Conservation (phyloP, 2,329 filamentous ascomycete species). For the Calonectria honghensis region DNA sequence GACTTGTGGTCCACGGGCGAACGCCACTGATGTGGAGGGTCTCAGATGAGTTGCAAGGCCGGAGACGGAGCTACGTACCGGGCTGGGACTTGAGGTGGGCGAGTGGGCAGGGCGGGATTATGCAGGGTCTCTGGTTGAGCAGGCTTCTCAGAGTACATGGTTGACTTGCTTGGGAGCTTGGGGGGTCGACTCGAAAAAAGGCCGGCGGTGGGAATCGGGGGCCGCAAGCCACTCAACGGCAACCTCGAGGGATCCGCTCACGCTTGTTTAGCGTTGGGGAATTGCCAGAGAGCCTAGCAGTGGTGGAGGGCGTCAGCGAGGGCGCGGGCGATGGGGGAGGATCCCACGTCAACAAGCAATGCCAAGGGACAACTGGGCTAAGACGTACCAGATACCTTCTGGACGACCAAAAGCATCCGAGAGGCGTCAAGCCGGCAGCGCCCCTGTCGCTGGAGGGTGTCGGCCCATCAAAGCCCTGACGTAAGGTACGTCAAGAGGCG, state of each 20-base stretch:
- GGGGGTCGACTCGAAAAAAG: conserved; percentile 47
- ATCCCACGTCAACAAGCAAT: conserved; percentile 55
- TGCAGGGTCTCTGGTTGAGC: conserved; percentile 57
- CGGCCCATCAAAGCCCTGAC: conserved; percentile 55
- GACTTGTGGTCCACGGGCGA: conserved; percentile 49
- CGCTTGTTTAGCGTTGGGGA: conserved; percentile 55
- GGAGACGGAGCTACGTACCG: conserved; percentile 46
- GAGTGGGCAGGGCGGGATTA: conserved; percentile 54
- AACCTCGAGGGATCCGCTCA: conserved; percentile 55
- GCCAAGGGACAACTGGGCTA: conserved; percentile 45
- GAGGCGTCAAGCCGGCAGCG: conserved; percentile 53
- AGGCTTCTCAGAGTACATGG: conserved; percentile 42
- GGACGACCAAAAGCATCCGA: conserved; percentile 48
- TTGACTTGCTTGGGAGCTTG: conserved; percentile 42
- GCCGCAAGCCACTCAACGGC: conserved; percentile 56
- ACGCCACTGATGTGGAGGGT: conserved; percentile 58
- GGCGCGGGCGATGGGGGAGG: conserved; percentile 51
- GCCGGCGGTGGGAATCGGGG: conserved; percentile 51
- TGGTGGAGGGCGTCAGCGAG: conserved; percentile 48
- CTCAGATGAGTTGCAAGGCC: conserved; percentile 54
- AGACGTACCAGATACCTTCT: conserved; percentile 53
- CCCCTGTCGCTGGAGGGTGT: conserved; percentile 55
- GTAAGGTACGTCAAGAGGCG: conserved; percentile 55
- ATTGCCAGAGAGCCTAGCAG: conserved; percentile 49
- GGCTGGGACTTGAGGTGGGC: conserved; percentile 53